A percentile compares a stretch with the other conserved stretches of the same genome.
These are phyloP conservation scores for Zymoseptoria ardabiliae DNA, from an alignment of 2,329 filamentous ascomycete genomes.

Conservation along the genomic window DNA sequence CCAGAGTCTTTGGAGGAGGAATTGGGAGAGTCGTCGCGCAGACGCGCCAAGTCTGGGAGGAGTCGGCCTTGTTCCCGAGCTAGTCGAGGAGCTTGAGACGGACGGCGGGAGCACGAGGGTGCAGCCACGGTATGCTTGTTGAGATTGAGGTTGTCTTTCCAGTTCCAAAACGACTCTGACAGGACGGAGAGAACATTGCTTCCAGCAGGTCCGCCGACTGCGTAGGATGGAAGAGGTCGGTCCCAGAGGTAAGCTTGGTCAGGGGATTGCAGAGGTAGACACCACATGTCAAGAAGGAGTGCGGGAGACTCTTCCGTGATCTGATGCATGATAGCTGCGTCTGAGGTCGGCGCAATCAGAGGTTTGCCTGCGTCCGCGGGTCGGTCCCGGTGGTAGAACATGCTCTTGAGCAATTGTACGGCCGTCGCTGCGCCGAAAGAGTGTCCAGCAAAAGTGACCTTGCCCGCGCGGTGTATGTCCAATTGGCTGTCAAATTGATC, in stretches of 20 bases:
- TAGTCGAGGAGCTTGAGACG: slow-evolving; percentile 22
- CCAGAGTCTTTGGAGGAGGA: slow-evolving; percentile 24
- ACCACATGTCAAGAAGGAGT: slow-evolving; percentile 75
- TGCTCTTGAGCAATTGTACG: slow-evolving; percentile 70
- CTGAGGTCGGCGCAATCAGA: slow-evolving; percentile 52
- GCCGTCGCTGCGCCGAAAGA: slow-evolving; percentile 71
- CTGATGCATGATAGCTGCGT: slow-evolving; percentile 54
- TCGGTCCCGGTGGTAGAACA: slow-evolving; percentile 53
- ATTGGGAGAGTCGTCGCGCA: slow-evolving; percentile 23
- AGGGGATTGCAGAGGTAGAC: slow-evolving; percentile 60
- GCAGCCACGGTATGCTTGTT: slow-evolving; percentile 56
- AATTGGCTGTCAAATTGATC: slow-evolving; percentile 54
- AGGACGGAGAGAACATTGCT: slow-evolving; percentile 61
- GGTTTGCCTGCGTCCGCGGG: slow-evolving; percentile 43
- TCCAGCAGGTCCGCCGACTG: slow-evolving; percentile 43
- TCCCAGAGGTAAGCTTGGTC: slow-evolving; percentile 57
- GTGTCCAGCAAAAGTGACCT: slow-evolving; percentile 69
- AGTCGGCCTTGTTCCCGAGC: slow-evolving; percentile 21
- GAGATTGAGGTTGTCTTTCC: slow-evolving; percentile 62
- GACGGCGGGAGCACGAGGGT: slow-evolving; percentile 20
- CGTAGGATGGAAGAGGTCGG: slow-evolving; percentile 66
- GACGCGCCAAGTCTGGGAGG: slow-evolving; percentile 24
- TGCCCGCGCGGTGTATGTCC: slow-evolving; percentile 63
- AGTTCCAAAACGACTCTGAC: slow-evolving; percentile 71
- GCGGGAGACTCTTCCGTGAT: slow-evolving; percentile 60